A percentile compares a stretch with the other conserved stretches of the same genome.
Conservation (phyloP, 1,284 basidiomycete species). For the Microbotryum silenes-acaulis region DNA sequence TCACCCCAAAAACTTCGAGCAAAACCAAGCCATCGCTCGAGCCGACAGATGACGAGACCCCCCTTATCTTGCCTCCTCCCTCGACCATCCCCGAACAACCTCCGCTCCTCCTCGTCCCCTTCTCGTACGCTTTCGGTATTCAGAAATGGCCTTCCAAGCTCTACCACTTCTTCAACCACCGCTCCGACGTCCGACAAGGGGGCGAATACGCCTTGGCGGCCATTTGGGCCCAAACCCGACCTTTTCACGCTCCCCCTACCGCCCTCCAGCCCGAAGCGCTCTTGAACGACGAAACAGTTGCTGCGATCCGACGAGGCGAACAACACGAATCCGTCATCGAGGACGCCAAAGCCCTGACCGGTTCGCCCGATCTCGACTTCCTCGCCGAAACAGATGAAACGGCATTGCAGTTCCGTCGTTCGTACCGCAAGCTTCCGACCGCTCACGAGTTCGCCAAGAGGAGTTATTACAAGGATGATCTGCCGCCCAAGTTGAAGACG, state of each 20-base stretch:
- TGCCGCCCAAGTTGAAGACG: constrained; percentile 60
- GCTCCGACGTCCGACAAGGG: constrained; percentile 66
- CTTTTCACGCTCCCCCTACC: constrained; percentile 45
- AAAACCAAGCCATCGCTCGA: neutral
- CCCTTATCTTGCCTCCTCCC: constrained; percentile 48
- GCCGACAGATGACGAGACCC: constrained; percentile 31
- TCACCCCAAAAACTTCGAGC: neutral
- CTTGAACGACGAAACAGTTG: constrained; percentile 20
- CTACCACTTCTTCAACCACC: constrained; percentile 84
- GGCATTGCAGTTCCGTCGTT: constrained; percentile 41
- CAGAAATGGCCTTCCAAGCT: constrained; percentile 82
- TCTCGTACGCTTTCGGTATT: constrained; percentile 76
- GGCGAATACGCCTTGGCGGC: constrained; percentile 73
- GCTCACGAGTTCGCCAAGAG: constrained; percentile 53
- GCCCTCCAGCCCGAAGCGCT: constrained; percentile 6
- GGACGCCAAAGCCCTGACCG: constrained; percentile 30
- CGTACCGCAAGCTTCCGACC: constrained; percentile 52
- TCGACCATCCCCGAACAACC: constrained; percentile 63
- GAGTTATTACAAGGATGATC: constrained; percentile 62
- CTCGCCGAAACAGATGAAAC: constrained; percentile 22
- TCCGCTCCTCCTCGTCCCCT: constrained; percentile 79
- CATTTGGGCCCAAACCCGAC: constrained; percentile 58
- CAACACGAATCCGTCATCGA: constrained; percentile 11
- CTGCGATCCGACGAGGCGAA: constrained; percentile 18
- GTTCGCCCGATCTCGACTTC: constrained; percentile 26